These are phyloP conservation scores for Aspergillus haitiensis DNA, from an alignment of 495 filamentous ascomycete species.

Conservation along the genomic window DNA sequence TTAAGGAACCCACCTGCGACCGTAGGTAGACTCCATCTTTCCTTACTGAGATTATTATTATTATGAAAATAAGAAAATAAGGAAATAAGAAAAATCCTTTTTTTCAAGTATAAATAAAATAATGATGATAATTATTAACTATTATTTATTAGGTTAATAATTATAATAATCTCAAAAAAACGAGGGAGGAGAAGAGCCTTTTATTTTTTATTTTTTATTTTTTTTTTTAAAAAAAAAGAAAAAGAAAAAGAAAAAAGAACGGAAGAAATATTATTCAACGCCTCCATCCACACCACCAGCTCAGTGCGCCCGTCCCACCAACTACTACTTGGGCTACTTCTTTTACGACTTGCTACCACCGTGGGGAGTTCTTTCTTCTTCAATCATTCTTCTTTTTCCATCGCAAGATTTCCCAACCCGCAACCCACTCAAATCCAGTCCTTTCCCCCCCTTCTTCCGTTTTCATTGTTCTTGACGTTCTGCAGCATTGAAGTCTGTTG, in stretches of 20 bases:
- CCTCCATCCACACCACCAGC: conserved; percentile 14
- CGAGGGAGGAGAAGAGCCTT: too few species aligned
- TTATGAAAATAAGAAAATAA: conserved; percentile 1
- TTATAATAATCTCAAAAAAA: conserved; percentile 18
- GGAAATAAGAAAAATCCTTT: background rate
- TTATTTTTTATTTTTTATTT: too few species aligned
- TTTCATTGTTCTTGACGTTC: conserved; percentile 24
- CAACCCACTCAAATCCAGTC: conserved; percentile 1
- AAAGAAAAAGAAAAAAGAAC: background rate
- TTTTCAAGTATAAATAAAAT: too few species aligned
- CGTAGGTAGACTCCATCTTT: background rate
- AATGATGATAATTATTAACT: too few species aligned
- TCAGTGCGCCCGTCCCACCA: conserved; percentile 21
- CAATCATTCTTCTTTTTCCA: conserved; percentile 11
- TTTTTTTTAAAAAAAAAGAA: background rate
- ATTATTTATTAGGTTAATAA: conserved; percentile 5
- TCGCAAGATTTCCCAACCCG: conserved; percentile 13
- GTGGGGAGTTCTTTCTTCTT: conserved; percentile 12
- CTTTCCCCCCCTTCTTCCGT: conserved; percentile 26
- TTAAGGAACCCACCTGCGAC: conserved; percentile 5
- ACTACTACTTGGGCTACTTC: conserved; percentile 17
- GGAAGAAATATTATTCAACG: conserved; percentile 18
- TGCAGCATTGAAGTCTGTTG: conserved; percentile 35
- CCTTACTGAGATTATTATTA: too few species aligned
- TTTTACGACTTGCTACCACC: conserved; percentile 12